Evolutionary conservation across 2,329 filamentous ascomycete genomes (phyloP).

Genomic region (Alternaria panax): DNA sequence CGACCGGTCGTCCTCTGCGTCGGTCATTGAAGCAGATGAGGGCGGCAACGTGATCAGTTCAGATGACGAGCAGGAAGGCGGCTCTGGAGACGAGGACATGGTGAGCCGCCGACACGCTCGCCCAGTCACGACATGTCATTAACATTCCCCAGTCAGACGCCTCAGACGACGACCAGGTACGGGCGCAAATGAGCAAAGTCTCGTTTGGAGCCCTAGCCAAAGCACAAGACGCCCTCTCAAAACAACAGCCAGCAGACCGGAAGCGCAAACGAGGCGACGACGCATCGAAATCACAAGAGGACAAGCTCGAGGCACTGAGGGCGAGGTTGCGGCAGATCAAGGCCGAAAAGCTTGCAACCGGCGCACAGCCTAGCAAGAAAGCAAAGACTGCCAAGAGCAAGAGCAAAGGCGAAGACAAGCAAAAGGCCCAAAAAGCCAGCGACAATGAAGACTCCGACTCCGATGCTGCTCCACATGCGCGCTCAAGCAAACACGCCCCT

Average conservation of each 20-base stretch:
- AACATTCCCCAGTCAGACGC: slow-evolving; percentile 35
- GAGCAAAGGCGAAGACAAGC: slow-evolving; percentile 32
- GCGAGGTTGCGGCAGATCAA: slow-evolving; percentile 55
- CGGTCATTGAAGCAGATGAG: slow-evolving; percentile 49
- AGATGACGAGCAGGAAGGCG: slow-evolving; percentile 38
- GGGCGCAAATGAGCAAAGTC: slow-evolving; percentile 64
- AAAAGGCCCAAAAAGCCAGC: slow-evolving; percentile 44
- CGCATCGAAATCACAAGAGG: slow-evolving; percentile 52
- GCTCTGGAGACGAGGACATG: slow-evolving; percentile 38
- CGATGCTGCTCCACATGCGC: slow-evolving; percentile 50
- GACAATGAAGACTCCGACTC: slow-evolving; percentile 39
- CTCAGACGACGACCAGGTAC: slow-evolving; percentile 52
- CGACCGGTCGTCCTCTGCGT: slow-evolving; percentile 50
- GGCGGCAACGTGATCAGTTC: slow-evolving; percentile 48
- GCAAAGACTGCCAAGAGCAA: slow-evolving; percentile 23
- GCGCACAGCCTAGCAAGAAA: slow-evolving; percentile 30
- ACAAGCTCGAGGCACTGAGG: slow-evolving; percentile 56
- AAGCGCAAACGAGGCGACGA: slow-evolving; percentile 55
- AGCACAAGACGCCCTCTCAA: slow-evolving; percentile 74
- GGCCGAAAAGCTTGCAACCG: slow-evolving; percentile 46
- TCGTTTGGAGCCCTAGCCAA: slow-evolving; percentile 91
- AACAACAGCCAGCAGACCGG: slow-evolving; percentile 36
- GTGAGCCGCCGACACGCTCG: slow-evolving; percentile 17
- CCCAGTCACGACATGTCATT: slow-evolving; percentile 3
- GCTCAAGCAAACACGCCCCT: slow-evolving; percentile 87